Conservation (phyloP, 2,329 filamentous ascomycete species). For the Ceratocystis harringtonii region DNA sequence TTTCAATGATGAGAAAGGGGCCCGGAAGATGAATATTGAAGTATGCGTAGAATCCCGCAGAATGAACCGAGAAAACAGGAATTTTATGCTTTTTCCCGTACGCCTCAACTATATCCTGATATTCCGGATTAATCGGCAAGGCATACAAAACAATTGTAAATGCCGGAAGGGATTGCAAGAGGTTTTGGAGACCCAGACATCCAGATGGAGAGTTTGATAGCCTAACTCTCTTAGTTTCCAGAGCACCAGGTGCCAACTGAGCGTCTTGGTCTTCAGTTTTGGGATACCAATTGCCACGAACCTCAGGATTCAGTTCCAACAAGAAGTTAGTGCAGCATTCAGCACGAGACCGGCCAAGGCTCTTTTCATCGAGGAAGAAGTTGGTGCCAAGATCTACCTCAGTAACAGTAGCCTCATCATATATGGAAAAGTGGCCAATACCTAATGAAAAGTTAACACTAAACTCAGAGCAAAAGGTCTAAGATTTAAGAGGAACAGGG, state of each 20-base stretch:
- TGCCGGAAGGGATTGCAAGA: slow-evolving; percentile 26
- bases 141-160: slow-evolving; percentile 44
- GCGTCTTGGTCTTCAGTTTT: slow-evolving; percentile 27
- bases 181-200: slow-evolving; percentile 25
- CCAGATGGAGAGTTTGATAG: slow-evolving; percentile 13
- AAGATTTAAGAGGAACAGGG: not conserved
- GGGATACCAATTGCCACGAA: slow-evolving; percentile 57
- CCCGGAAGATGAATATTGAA: slow-evolving; percentile 66
- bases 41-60: slow-evolving; percentile 80
- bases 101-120: slow-evolving; percentile 31
- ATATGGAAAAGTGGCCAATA: slow-evolving; percentile 82
- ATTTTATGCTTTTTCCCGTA: slow-evolving; percentile 43
- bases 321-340: slow-evolving; percentile 63
- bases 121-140: slow-evolving; percentile 32
- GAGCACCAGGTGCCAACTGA: not conserved
- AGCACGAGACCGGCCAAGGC: slow-evolving; percentile 62
- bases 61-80: slow-evolving; percentile 70
- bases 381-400: slow-evolving; percentile 85
- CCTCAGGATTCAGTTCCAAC: slow-evolving; percentile 83
- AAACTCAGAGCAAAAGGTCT: not conserved
- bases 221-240: slow-evolving; percentile 13
- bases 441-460: slow-evolving; percentile 32
- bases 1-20: slow-evolving; percentile 87
- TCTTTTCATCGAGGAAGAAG: slow-evolving; percentile 79
- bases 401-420: slow-evolving; percentile 61